Base-by-base conservation (phyloP, 805 yeast species). In the Lipomyces spencermartinsiae region DNA sequence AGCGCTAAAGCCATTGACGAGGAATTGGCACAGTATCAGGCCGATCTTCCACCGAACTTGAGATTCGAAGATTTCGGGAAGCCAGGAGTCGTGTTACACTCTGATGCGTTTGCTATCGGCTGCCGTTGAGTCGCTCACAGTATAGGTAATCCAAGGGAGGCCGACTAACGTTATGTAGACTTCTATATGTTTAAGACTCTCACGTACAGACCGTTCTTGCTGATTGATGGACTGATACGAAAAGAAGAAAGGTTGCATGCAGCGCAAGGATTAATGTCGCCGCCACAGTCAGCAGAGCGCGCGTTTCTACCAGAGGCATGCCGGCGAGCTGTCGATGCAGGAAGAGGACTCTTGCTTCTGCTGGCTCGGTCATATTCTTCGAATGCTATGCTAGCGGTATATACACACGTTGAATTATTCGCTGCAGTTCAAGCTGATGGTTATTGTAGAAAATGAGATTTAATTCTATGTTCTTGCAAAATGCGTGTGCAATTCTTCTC, bases 291-390 rank as follows among this genome's bases (percentile, higher is more conserved):
- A 10, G 70, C 46, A 58, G 62, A 49, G 6, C 58, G 63, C 10
- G 49, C 63, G 29, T 67, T 69, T 64, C 39, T 69, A 22, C 71
- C 72, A 16, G 72, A 69, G n/a, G 72, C 72, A 7, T 69, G 72
- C 51, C 63, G 57, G n/a, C 65, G 66, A 3, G 72, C 72, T 4
- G 71, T 69, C 9, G 68, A 69, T 8, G 72, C 71, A 1, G 72
- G 72, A 25, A 67, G 72, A 6, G 64, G 63, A 10, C 37, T 69
- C 25, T 34, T 69, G 16, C 58, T 69, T 9, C 49, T 69, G 1
- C 57, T 69, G 29, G 72, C 70, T 14, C 64, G 70, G 29, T 69
- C 70, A 6, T 69, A 69, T 54, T 69, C 72, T 3, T 61, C 70
- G 16, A 65, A 69, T 43, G 68, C 72, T 9, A 66, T 67, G 68